Conservation (phyloP, 1,284 basidiomycete species). For the Rhodotorula mucilaginosa region DNA sequence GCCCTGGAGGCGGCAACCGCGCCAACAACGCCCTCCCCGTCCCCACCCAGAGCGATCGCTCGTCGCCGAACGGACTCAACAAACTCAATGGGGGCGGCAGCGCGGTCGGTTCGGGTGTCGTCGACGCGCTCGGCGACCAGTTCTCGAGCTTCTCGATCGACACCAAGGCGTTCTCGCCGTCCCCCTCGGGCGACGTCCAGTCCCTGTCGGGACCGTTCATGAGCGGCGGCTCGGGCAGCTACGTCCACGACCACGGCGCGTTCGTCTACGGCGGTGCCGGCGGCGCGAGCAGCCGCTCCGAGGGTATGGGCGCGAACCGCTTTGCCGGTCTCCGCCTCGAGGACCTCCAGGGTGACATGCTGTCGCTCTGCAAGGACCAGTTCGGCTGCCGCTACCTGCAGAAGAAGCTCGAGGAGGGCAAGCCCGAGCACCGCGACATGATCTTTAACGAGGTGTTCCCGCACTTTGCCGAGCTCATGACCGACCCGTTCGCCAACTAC, state of each 20-base stretch:
- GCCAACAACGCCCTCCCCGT: slow-evolving; percentile 10
- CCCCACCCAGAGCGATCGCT: slow-evolving; percentile 11
- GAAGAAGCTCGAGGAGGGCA: slow-evolving; percentile 97
- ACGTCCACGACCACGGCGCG: slow-evolving; percentile 55
- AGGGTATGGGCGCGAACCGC: slow-evolving; percentile 65
- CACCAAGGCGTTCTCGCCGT: slow-evolving; percentile 48
- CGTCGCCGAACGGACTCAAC: slow-evolving; percentile 12
- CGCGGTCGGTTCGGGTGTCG: slow-evolving; percentile 5
- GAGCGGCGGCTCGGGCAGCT: slow-evolving; percentile 48
- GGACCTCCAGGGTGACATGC: slow-evolving; percentile 91
- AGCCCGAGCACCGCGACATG: slow-evolving; percentile 93
- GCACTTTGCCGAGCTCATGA: slow-evolving; percentile 99
- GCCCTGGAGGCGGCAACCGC: slow-evolving; percentile 12
- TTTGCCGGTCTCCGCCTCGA: slow-evolving; percentile 93
- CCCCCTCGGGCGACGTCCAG: slow-evolving; percentile 21
- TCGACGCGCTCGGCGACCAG: slow-evolving; percentile 38
- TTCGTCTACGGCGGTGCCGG: slow-evolving; percentile 38
- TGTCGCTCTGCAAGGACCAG: slow-evolving; percentile 93
- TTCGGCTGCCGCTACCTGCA: slow-evolving; percentile 98
- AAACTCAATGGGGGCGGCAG: slow-evolving; percentile 20
- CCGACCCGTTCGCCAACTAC: slow-evolving; percentile 99
- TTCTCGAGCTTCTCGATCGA: slow-evolving; percentile 48
- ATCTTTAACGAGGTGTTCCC: slow-evolving; percentile 98
- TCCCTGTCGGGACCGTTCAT: slow-evolving; percentile 31
- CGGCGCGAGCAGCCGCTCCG: slow-evolving; percentile 26